Conservation (phyloP, 768 basidiomycete genomes). For the Boletus fagicola region DNA sequence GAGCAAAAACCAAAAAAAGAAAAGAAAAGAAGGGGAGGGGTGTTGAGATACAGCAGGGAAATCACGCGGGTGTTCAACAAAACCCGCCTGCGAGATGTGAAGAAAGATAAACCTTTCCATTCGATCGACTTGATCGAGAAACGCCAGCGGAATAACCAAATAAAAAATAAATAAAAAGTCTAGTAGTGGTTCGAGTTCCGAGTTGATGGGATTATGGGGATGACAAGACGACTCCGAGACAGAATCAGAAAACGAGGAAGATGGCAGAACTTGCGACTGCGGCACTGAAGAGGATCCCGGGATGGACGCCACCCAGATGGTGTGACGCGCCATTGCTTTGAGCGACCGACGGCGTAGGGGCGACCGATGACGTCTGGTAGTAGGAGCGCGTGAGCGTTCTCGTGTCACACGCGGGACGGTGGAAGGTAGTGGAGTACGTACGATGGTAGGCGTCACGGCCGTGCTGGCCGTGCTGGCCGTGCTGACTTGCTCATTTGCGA, state of each 20-base stretch:
- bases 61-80: too few species aligned
- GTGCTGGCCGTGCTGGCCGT: background rate
- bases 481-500: background rate
- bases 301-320: constrained; percentile 5
- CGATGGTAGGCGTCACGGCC: background rate
- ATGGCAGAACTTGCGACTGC: background rate
- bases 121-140: background rate
- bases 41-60: background rate
- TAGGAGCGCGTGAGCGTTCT: background rate
- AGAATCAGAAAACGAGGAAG: constrained; percentile 1
- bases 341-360: background rate
- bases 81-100: background rate
- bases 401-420: background rate
- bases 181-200: background rate
- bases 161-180: background rate
- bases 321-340: constrained; percentile 16
- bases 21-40: background rate
- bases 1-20: background rate
- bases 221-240: background rate
- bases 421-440: background rate
- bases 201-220: background rate
- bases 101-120: background rate
- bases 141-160: background rate
- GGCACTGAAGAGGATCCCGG: constrained; percentile 4
- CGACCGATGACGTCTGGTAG: background rate